Percentiles rank a stretch among this genome's conserved stretches.
phyloP scores from a whole-genome alignment of 148 eudicot genomes.

The Arctostaphylos glauca region DNA sequence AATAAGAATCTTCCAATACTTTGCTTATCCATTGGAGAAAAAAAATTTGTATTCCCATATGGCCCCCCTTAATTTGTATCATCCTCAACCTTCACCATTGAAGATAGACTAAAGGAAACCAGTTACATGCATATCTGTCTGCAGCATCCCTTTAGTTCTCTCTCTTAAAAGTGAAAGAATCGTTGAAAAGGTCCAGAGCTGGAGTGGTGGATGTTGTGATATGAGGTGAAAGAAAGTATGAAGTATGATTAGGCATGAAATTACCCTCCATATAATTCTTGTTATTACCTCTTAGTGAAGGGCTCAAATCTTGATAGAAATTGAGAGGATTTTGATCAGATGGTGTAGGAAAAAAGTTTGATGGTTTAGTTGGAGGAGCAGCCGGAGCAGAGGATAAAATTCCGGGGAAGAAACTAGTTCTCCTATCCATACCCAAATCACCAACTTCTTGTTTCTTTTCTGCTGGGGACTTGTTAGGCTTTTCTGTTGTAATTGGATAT shows the following conservation, averaged over 20 bases:
- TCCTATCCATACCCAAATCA: slow-evolving; percentile 23
- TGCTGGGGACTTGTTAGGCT: slow-evolving; percentile 37
- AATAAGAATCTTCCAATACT: neutral
- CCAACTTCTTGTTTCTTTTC: slow-evolving; percentile 20
- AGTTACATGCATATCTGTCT: neutral
- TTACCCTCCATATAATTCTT: slow-evolving; percentile 33
- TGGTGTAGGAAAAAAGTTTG: slow-evolving; percentile 58
- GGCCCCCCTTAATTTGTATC: neutral
- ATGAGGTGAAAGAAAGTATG: slow-evolving; percentile 56
- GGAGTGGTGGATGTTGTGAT: slow-evolving; percentile 52
- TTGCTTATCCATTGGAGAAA: neutral
- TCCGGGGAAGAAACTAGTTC: slow-evolving; percentile 47
- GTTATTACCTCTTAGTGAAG: slow-evolving; percentile 35
- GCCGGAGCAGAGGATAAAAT: slow-evolving; percentile 72
- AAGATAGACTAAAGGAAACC: neutral
- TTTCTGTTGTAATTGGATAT: slow-evolving; percentile 32
- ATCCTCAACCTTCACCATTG: neutral
- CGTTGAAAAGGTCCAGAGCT: slow-evolving; percentile 63
- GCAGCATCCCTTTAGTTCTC: neutral
- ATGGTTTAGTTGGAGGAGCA: slow-evolving; percentile 57
- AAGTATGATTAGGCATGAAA: slow-evolving; percentile 48
- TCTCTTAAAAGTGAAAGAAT: slow-evolving; percentile 31
- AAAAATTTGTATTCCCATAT: neutral
- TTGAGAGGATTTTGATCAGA: slow-evolving; percentile 40
- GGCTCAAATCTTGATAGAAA: slow-evolving; percentile 49